Evolutionary conservation across 2,329 filamentous ascomycete genomes (phyloP).

Genomic region (Colletotrichum musicola): DNA sequence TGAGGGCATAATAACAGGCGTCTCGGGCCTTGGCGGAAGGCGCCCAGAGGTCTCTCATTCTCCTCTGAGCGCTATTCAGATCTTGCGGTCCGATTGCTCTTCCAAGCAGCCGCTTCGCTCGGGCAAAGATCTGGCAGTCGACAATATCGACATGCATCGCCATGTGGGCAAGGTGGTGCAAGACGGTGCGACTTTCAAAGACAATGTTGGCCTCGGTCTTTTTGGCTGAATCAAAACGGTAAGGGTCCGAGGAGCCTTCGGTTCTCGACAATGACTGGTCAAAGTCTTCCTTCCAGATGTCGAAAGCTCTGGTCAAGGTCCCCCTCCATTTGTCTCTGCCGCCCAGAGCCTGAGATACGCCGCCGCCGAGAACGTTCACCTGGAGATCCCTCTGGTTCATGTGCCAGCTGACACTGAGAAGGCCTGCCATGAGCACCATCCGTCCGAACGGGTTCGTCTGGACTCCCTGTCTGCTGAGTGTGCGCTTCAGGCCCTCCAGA

Average conservation of each 20-base stretch:
- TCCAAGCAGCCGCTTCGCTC: conserved; percentile 86
- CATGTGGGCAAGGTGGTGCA: conserved; percentile 97
- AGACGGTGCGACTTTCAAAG: conserved; percentile 88
- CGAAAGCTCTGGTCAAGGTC: conserved; percentile 87
- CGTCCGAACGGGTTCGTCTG: conserved; percentile 94
- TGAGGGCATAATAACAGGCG: conserved; percentile 91
- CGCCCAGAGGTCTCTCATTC: conserved; percentile 92
- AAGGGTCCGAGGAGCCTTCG: conserved; percentile 65
- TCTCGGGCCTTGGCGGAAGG: conserved; percentile 89
- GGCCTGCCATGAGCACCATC: conserved; percentile 91
- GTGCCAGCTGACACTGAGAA: conserved; percentile 95
- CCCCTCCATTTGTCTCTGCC: conserved; percentile 92
- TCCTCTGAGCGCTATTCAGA: conserved; percentile 80
- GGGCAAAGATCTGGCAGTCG: conserved; percentile 96
- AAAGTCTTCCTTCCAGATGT: conserved; percentile 93
- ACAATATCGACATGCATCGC: conserved; percentile 97
- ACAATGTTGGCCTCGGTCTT: conserved; percentile 75
- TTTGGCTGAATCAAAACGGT: conserved; percentile 66
- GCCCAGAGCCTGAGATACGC: conserved; percentile 82
- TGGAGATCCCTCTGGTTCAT: conserved; percentile 97
- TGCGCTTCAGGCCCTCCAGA: conserved; percentile 90
- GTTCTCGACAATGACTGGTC: conserved; percentile 81
- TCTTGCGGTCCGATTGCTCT: conserved; percentile 87
- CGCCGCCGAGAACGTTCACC: conserved; percentile 81
- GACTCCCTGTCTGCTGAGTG: conserved; percentile 86